A percentile compares a stretch with the other conserved stretches of the same genome.
These are phyloP conservation scores for Excoecaria agallocha DNA, from an alignment of 345 rosid genomes.

Conservation along the genomic window DNA sequence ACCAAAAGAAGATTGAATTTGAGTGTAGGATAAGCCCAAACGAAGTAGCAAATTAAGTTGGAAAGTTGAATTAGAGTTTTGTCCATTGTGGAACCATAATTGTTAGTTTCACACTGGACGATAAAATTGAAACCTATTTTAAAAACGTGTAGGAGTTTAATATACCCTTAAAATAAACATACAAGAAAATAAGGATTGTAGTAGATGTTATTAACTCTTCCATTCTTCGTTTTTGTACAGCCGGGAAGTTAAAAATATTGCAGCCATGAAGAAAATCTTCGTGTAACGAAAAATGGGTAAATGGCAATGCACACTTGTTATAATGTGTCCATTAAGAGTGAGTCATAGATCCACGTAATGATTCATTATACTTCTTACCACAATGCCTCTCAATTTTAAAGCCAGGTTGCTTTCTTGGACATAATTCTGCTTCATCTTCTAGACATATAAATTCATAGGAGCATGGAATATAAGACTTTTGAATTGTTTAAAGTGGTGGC, in stretches of 20 bases:
- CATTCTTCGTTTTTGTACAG: conserved; percentile 40
- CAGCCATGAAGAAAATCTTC: conserved; percentile 63
- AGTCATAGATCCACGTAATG: too few relatives aligned
- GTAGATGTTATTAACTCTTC: background rate
- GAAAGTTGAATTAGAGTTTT: too few relatives aligned
- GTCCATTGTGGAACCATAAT: too few relatives aligned
- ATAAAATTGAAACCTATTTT: too few relatives aligned
- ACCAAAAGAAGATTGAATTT: too few relatives aligned
- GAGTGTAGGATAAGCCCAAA: too few relatives aligned
- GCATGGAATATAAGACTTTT: background rate
- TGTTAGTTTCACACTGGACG: too few relatives aligned
- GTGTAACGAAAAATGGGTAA: conserved; percentile 57
- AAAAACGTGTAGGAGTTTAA: too few relatives aligned
- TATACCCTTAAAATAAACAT: too few relatives aligned
- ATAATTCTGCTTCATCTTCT: conserved; percentile 18
- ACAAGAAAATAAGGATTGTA: too few relatives aligned
- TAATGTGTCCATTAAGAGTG: background rate
- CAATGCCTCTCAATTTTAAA: conserved; percentile 13
- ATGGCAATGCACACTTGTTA: background rate
- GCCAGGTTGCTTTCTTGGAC: conserved; percentile 11
- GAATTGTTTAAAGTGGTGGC: background rate
- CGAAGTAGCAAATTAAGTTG: too few relatives aligned
- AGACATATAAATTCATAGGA: conserved; percentile 3
- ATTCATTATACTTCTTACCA: background rate
- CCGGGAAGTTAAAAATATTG: conserved; percentile 73